Percentiles rank a stretch among this genome's conserved stretches.
Evolutionary conservation across 2,329 filamentous ascomycete species (phyloP).

Genomic region (Sphaceloma murrayae): DNA sequence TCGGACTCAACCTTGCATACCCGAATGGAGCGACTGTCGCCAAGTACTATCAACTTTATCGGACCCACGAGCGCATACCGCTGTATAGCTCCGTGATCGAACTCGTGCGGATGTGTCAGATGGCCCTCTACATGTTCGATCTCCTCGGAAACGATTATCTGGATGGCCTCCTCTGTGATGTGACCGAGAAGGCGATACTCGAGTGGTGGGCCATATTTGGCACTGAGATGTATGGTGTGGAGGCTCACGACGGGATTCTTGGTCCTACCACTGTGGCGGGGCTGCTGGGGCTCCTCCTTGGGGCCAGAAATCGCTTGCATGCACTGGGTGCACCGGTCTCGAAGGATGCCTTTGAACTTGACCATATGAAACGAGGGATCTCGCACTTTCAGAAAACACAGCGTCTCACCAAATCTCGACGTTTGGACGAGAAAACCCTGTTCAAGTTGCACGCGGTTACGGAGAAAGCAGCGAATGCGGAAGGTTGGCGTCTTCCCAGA

Average conservation of each 20-base stretch:
- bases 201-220: constrained; percentile 97
- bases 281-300: constrained; percentile 77
- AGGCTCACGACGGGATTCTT: constrained; percentile 84
- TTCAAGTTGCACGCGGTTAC: constrained; percentile 73
- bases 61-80: constrained; percentile 71
- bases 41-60: constrained; percentile 87
- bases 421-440: constrained; percentile 74
- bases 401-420: constrained; percentile 66
- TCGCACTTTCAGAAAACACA: constrained; percentile 82
- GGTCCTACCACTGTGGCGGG: constrained; percentile 87
- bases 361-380: constrained; percentile 72
- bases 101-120: constrained; percentile 82
- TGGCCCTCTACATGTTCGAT: constrained; percentile 77
- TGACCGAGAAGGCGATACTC: constrained; percentile 79
- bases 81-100: constrained; percentile 73
- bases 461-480: constrained; percentile 78
- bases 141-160: constrained; percentile 81
- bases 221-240: constrained; percentile 80
- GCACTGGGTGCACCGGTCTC: constrained; percentile 73
- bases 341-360: constrained; percentile 86
- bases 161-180: constrained; percentile 84
- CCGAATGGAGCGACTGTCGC: constrained; percentile 74
- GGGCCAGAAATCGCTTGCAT: constrained; percentile 79
- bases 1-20: constrained; percentile 68
- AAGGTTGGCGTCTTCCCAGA: constrained; percentile 84